Conservation (phyloP, 1,284 basidiomycete species). For the Gomphus sp. region DNA sequence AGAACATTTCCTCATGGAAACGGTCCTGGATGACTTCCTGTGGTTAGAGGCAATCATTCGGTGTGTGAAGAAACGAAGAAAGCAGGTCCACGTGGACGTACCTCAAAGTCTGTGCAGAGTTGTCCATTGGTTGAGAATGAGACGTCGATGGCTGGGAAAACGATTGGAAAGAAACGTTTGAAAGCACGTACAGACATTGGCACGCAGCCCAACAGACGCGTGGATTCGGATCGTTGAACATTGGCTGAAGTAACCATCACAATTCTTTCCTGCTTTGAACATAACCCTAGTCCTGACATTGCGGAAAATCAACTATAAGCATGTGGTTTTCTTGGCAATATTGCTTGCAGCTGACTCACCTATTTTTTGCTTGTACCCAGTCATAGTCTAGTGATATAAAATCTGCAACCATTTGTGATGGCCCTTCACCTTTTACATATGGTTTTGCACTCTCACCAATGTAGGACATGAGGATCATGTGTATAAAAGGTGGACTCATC, state of each 20-base stretch:
- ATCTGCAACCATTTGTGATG: too few relatives aligned
- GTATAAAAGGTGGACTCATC: too few relatives aligned
- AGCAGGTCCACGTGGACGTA: slow-evolving; percentile 20
- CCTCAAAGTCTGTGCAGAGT: slow-evolving; percentile 76
- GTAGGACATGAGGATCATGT: too few relatives aligned
- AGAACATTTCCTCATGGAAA: slow-evolving; percentile 60
- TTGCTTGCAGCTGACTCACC: too few relatives aligned
- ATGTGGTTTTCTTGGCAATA: too few relatives aligned
- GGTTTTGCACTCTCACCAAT: too few relatives aligned
- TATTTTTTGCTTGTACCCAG: too few relatives aligned
- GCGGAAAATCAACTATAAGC: background rate
- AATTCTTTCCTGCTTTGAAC: slow-evolving; percentile 46
- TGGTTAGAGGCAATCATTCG: background rate
- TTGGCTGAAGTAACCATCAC: slow-evolving; percentile 27
- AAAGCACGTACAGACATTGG: slow-evolving; percentile 66
- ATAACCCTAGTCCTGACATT: background rate
- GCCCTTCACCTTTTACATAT: too few relatives aligned
- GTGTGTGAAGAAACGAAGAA: background rate
- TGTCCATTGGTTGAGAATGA: slow-evolving; percentile 45
- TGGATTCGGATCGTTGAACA: slow-evolving; percentile 71
- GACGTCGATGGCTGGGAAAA: background rate
- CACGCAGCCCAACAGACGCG: slow-evolving; percentile 78
- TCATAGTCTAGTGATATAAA: too few relatives aligned
- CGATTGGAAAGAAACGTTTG: background rate
- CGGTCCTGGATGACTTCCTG: slow-evolving; percentile 69